These are phyloP conservation scores for Chaetoceros tenuissimus DNA, from an alignment of 108 stramenopile species.

Conservation along the genomic window DNA sequence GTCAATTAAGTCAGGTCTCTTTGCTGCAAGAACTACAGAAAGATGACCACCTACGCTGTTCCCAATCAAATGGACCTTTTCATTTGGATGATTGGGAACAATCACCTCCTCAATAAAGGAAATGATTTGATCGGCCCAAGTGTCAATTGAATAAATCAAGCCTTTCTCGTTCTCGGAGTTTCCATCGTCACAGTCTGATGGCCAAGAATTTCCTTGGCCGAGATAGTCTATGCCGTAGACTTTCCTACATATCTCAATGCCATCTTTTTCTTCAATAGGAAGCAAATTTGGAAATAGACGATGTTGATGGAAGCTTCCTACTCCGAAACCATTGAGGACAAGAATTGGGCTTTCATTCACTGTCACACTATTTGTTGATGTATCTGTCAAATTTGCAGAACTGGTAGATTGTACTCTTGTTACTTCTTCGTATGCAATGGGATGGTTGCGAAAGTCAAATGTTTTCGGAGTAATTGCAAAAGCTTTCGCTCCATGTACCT, in stretches of 20 bases:
- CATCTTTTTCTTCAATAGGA: slow-evolving; percentile 1
- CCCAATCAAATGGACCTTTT: slow-evolving; percentile 60
- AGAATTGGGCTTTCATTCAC: slow-evolving; percentile 15
- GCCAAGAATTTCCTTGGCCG: slow-evolving; percentile 84
- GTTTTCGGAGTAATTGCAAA: slow-evolving; percentile 4
- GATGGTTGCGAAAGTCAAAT: slow-evolving; percentile 5
- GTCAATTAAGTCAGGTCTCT: slow-evolving; percentile 40
- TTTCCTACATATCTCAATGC: slow-evolving; percentile 3
- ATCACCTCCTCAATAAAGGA: slow-evolving; percentile 50
- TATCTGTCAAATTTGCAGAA: neutral
- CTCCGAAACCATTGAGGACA: slow-evolving; percentile 80
- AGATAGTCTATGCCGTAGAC: slow-evolving; percentile 76
- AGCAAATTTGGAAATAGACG: slow-evolving; percentile 52
- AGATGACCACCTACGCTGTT: slow-evolving; percentile 76
- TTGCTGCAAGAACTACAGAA: slow-evolving; percentile 40
- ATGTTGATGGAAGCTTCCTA: slow-evolving; percentile 83
- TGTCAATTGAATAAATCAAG: slow-evolving; percentile 57
- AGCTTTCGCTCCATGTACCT: too few relatives aligned
- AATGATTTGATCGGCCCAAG: slow-evolving; percentile 65
- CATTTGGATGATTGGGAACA: slow-evolving; percentile 10
- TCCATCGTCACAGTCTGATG: slow-evolving; percentile 61
- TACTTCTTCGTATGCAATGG: slow-evolving; percentile 7
- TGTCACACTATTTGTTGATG: too few relatives aligned
- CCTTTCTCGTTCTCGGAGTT: slow-evolving; percentile 37
- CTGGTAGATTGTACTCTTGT: neutral